Percentiles rank a stretch among this genome's conserved stretches.
These are phyloP conservation scores for Elsinoe arachidis DNA, from an alignment of 2,329 filamentous ascomycete genomes.

Conservation along the genomic window DNA sequence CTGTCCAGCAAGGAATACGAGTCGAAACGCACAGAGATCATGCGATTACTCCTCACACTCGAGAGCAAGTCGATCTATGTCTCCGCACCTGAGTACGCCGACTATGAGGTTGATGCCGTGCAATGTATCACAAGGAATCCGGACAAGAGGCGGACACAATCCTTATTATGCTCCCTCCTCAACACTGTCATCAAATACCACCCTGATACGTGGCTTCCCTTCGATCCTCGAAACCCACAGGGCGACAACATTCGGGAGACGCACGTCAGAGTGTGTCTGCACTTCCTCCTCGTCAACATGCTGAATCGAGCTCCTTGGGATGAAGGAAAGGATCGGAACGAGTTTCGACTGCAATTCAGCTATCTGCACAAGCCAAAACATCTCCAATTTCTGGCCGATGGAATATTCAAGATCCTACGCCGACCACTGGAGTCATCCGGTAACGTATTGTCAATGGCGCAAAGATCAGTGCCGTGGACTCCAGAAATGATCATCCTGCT, in stretches of 20 bases:
- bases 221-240: conserved; percentile 14
- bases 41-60: conserved; percentile 76
- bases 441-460: conserved; percentile 41
- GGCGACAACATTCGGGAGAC: conserved; percentile 17
- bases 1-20: conserved; percentile 87
- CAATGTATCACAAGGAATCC: conserved; percentile 14
- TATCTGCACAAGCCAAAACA: conserved; percentile 87
- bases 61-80: conserved; percentile 92
- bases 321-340: conserved; percentile 64
- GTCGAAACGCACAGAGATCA: conserved; percentile 82
- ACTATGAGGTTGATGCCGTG: conserved; percentile 13
- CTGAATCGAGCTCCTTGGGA: conserved; percentile 82
- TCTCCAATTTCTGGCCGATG: conserved; percentile 94
- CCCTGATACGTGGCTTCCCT: conserved; percentile 68
- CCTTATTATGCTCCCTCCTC: conserved; percentile 68
- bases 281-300: conserved; percentile 76
- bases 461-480: conserved; percentile 73
- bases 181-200: conserved; percentile 98
- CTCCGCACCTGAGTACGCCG: conserved; percentile 52
- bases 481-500: conserved; percentile 96
- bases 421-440: conserved; percentile 78
- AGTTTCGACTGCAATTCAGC: conserved; percentile 85
- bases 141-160: conserved; percentile 16
- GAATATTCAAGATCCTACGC: conserved; percentile 84
- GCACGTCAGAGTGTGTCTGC: conserved; percentile 50